Evolutionary conservation across 495 filamentous ascomycete species (phyloP), one percentile per base, ranked within the genome.

Genomic region (Daldinia decipiens): DNA sequence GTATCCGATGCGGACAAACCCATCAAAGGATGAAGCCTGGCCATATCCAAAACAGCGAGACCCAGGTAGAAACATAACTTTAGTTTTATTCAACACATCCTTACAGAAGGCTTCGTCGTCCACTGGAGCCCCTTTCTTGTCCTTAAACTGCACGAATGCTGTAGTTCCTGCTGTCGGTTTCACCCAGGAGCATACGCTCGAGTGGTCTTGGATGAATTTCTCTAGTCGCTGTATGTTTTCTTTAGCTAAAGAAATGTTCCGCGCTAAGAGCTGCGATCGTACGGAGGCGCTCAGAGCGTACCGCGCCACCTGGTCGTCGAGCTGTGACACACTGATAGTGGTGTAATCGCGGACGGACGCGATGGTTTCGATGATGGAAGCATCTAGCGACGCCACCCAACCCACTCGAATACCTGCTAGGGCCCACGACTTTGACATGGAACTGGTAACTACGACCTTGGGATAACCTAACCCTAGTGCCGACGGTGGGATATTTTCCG

Each of bases 381-480:
- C 68, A 77, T 88, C 84, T 1, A 90, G 86, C 27, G 89, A 90
- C 2, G 91, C 93, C 62, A 95, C 82, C 93, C 94, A 97, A 36
- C 94, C 93, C 4, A 93, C 79, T 0, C 94, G 87, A 53, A 97
- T 87, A 9, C 94, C 94, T 0, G 93, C 94, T 7, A 97, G 79
- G 34, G 93, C 89, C 80, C 92, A 97, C 5, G 93, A 90, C 79
- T 97, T 97, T 15, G 92, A 94, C 78, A 95, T 86, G 2, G 92
- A 95, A 27, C 93, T 91, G 0, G 93, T 96, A 27, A 86, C 87
- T 24, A 97, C 84, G 4, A 86, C 85, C 32, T 90, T 88, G 9
- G 85, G 77, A 77, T 95, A 96, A 4, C 88, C 88, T 9, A 96
- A 78, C 0, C 90, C 89, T 2, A 93, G 78, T n/a, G 90, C 79